Evolutionary conservation across 2,329 filamentous ascomycete genomes (phyloP), one percentile per base, ranked within the genome.

Genomic region (Hymenoscyphus occultus): DNA sequence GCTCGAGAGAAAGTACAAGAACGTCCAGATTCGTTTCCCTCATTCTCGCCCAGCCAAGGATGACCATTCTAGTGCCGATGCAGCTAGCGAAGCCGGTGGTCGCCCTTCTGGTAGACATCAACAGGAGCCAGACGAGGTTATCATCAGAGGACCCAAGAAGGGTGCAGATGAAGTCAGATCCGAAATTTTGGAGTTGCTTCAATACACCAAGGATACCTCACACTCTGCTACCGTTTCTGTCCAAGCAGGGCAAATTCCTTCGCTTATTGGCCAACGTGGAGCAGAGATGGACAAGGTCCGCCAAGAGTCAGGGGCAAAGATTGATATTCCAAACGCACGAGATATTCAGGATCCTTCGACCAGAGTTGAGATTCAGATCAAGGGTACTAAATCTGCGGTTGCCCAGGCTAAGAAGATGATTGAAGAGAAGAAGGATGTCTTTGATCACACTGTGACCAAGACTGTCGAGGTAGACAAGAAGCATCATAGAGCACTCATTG

Each of bases 21-120:
- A 90, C 75, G 95, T 99, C 54, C 88, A 93, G 68, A 95, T 99
- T 72, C 94, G 97, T 80, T 99, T 99, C 82, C 95, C 95, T 12
- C 84, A 84, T 62, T 82, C 83, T 6, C 91, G 93, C 75, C 81
- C 83, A 59, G 79, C 77, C 61, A 83, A 85, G 66, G 91, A 95
- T 66, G 92, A 96, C 64, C 84, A 88, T 65, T 86, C 87, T 14
- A 84, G 85, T 68, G 84, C 82, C 14, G 93, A 94, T 71, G 88
- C 84, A 45, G 83, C 83, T 35, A 90, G 88, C 69, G 90, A 94
- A 65, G 45, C 45, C 22, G 81, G 81, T 61, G 86, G 85, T 67
- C 78, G 80, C 61, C 81, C 82, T 65, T 87, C 87, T 76, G 81
- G 83, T 59, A 85, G 87, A 68, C 85, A 86, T 63, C 85, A 91